Base-by-base conservation (phyloP, 164 flowering plant species). In the Stephania japonica region DNA sequence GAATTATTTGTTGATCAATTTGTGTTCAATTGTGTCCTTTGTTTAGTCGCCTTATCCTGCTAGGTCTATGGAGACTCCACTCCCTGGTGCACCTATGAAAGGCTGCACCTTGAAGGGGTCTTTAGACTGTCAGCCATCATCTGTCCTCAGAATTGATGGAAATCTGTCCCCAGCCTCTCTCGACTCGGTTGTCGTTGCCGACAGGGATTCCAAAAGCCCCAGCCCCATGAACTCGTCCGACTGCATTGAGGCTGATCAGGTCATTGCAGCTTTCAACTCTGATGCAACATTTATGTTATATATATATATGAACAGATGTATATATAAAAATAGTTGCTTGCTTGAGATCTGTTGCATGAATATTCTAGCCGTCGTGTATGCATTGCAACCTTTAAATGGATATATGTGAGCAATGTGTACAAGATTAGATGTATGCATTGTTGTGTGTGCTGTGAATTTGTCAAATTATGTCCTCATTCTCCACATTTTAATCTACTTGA, bases 161-260 rank as follows among this genome's bases (percentile, higher is more conserved):
- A 86, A 83, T 84, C 78, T 90, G 75, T 90, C 94, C 7, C 94
- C 94, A 1, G 84, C 86, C 70, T 90, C 97, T 72, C 87, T 90
- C 77, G 90, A 87, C 85, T 90, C 97, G 74, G 88, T 84, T 78
- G 85, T 85, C 18, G 86, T 85, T 73, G 77, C 88, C 9, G 92
- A 86, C 70, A 87, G 86, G 72, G 90, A 89, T 71, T 13, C 85
- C 6, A 87, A 86, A 78, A 83, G 80, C 77, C 67, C 71, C 12
- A 86, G 88, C 75, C 89, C 88, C 65, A 81, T 89, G 68, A 82
- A 80, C 62, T 84, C 97, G 13, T 80, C 88, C 50, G 92, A 84
- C 19, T 85, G 92, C 79, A 73, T 92, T 78, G 89, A 87, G 68
- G 84, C 95, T 77, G 89, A 88, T 79, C 97, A 88, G 93, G 95